These are phyloP conservation scores for Candida buenavistaensis DNA, from an alignment of 1,139 yeast species.

Conservation along the genomic window DNA sequence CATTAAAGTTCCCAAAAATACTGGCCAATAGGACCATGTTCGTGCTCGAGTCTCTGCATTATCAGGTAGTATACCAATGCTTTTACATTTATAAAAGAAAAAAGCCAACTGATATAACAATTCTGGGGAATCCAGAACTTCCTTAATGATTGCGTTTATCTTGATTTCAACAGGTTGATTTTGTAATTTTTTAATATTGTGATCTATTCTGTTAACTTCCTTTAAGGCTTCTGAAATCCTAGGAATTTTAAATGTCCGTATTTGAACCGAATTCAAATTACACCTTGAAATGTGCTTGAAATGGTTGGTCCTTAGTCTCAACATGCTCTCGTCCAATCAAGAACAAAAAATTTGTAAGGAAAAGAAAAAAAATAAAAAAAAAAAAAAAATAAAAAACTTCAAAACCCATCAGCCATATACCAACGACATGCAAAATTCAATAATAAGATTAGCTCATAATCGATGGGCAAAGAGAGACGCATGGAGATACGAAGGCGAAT, in stretches of 20 bases:
- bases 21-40: constrained; percentile 7
- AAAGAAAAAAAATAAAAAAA: no score
- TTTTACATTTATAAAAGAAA: constrained; percentile 34
- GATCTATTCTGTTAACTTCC: no score
- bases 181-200: no score
- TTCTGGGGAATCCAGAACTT: constrained; percentile 32
- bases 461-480: constrained; percentile 76
- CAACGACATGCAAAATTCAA: constrained; percentile 4
- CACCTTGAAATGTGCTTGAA: no score
- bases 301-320: no score
- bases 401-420: neutral
- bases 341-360: no score
- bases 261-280: no score
- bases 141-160: no score
- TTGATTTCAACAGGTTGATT: no score
- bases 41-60: constrained; percentile 7
- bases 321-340: no score
- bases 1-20: constrained; percentile 18
- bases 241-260: no score
- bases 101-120: constrained; percentile 29
- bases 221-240: no score
- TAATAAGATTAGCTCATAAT: constrained; percentile 20
- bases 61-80: constrained; percentile 28
- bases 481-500: constrained; percentile 87
- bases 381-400: neutral